Evolutionary conservation across 2,329 filamentous ascomycete species (phyloP).

Genomic region (Venturia carpophila): DNA sequence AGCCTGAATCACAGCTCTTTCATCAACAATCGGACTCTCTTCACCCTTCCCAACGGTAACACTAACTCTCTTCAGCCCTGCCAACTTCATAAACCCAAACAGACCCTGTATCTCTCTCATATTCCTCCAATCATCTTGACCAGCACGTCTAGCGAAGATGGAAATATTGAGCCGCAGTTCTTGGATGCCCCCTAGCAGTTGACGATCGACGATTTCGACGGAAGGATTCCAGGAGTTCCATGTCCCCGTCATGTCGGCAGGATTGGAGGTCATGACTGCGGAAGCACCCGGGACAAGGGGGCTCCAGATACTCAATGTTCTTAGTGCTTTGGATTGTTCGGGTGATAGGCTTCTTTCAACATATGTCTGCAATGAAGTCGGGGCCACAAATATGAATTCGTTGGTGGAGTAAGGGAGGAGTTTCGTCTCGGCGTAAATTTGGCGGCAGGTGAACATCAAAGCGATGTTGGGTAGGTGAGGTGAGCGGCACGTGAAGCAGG

Average conservation of each 20-base stretch:
- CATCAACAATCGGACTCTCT: background rate
- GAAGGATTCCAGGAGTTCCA: background rate
- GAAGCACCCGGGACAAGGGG: background rate
- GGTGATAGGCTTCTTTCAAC: background rate
- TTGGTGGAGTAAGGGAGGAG: slow-evolving; percentile 1
- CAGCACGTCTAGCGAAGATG: background rate
- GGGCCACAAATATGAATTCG: slow-evolving; percentile 1
- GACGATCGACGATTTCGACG: background rate
- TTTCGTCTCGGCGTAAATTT: slow-evolving; percentile 12
- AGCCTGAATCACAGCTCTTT: background rate
- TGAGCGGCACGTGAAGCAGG: background rate
- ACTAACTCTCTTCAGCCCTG: background rate
- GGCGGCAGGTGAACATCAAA: background rate
- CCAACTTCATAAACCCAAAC: background rate
- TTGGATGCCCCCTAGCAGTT: background rate
- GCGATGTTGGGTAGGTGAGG: background rate
- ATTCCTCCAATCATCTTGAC: background rate
- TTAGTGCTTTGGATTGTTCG: background rate
- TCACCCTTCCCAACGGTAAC: background rate
- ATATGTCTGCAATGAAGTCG: slow-evolving; percentile 4
- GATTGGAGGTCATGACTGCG: background rate
- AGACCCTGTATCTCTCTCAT: background rate
- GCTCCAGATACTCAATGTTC: slow-evolving; percentile 1
- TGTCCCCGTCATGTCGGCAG: background rate
- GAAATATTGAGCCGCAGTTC: background rate